Base-by-base conservation (phyloP, 2,329 filamentous ascomycete species). In the Trichoderma oligosporum region DNA sequence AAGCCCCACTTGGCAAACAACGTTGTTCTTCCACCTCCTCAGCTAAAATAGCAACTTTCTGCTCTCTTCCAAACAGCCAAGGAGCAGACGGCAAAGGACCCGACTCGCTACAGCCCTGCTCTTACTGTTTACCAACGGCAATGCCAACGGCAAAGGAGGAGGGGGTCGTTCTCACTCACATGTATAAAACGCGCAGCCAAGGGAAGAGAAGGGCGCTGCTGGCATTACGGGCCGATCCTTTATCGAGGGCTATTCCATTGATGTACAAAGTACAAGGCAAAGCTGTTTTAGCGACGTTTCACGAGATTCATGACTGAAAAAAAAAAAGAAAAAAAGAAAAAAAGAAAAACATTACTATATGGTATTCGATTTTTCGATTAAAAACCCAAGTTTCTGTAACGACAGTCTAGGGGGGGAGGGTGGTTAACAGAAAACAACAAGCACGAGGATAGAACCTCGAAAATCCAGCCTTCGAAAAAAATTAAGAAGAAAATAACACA, bases 201-300 rank as follows among this genome's bases (percentile, higher is more conserved):
- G 38, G 51, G 42, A 25, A 29, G 27, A 12, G 31, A 4, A 31
- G 18, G 8, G 27, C 31, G 46, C 20, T 12, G 52, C 52, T 24
- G 46, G 52, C 52, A 55, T 46, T 29, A 55, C 45, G 52, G 52
- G 52, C 52, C 52, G 41, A 55, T 55, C 41, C 52, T 25, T 22
- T 29, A n/a, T 45, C 12, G 51, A 54, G 39, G n/a, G n/a, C n/a
- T n/a, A n/a, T n/a, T n/a, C n/a, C n/a, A n/a, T n/a, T n/a, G n/a
- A n/a, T n/a, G n/a, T n/a, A n/a, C n/a, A n/a, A n/a, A n/a, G n/a
- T n/a, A n/a, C n/a, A n/a, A n/a, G n/a, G n/a, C n/a, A n/a, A n/a
- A n/a, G n/a, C n/a, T n/a, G n/a, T n/a, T n/a, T n/a, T n/a, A n/a
- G n/a, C n/a, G n/a, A n/a, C n/a, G n/a, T n/a, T n/a, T n/a, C n/a